Base-by-base conservation (phyloP, 2,329 filamentous ascomycete species). In the Knoxdaviesia capensis region DNA sequence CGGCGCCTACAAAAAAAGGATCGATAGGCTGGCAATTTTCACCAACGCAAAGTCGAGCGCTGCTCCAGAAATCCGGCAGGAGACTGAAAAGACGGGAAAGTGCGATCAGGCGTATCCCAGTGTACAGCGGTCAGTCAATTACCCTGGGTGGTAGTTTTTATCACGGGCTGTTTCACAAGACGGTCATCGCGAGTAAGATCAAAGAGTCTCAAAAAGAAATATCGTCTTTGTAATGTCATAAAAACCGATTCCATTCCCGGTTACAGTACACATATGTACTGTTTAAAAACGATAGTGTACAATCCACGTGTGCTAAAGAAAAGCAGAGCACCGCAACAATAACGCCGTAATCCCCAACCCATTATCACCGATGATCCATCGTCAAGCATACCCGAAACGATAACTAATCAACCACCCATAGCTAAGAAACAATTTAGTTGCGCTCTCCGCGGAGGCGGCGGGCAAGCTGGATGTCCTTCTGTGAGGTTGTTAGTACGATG, bases 391-490 rank as follows among this genome's bases (percentile, higher is more conserved):
- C 41, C 44, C 35, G 30, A 36, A 38, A 28, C 30, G 36, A 35
- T 45, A 46, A 45, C 44, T 39, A 37, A 38, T 39, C 41, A 43
- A 43, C n/a, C 36, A 36, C 29, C 31, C 11, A 30, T 40, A 35
- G 30, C 34, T 37, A 10, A 31, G 35, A 33, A 34, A 36, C 40
- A 46, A 47, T 63, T 74, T 76, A 88, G 71, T 84, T 86, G 63
- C 83, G 80, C 71, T 90, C 87, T 52, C 90, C 90, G 57, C 90
- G 84, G 59, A 98, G 84, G 57, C 90, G 83, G 53, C 90, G 82
- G 56, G 88, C 87, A 41, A 96, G 77, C 68, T 96, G 88, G 60
- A 96, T 94, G 56, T 94, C 88, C 74, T 94, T 94, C 43, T 45
- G 7, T 36, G 31, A 8, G 39, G 36, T 20, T 35, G 45, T 46